A percentile compares a stretch with the other conserved stretches of the same genome.
Evolutionary conservation across 257 asterid species (phyloP).

Genomic region (Forsythia suspensa): DNA sequence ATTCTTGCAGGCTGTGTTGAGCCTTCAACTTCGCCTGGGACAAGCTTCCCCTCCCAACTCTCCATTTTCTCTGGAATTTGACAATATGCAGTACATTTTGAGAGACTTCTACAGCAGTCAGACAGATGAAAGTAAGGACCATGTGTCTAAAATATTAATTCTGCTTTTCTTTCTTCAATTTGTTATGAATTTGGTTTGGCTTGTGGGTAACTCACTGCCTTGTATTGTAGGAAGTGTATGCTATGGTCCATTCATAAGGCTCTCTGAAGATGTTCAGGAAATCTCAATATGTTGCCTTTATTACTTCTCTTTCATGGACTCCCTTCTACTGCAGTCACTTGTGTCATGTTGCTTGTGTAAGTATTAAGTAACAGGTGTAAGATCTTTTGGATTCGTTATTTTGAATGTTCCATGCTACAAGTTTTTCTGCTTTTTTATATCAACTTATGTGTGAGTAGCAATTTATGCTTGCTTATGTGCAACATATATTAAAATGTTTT

Average conservation of each 20-base stretch:
- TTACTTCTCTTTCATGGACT: conserved; percentile 65
- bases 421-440: neutral
- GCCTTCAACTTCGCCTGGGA: conserved; percentile 64
- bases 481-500: neutral
- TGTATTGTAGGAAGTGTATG: conserved; percentile 32
- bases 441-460: neutral
- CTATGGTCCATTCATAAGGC: conserved; percentile 83
- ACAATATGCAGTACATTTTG: conserved; percentile 50
- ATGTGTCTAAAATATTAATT: conserved; percentile 4
- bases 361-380: conserved; percentile 25
- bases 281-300: conserved; percentile 78
- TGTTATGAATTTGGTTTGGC: conserved; percentile 12
- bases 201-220: conserved; percentile 1
- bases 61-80: conserved; percentile 55
- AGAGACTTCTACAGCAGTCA: conserved; percentile 52
- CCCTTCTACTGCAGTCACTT: conserved; percentile 68
- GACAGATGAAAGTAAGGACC: conserved; percentile 46
- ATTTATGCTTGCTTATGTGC: neutral
- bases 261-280: conserved; percentile 73
- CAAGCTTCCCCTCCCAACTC: conserved; percentile 51
- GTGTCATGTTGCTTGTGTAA: conserved; percentile 85
- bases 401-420: neutral
- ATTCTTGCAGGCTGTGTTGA: conserved; percentile 71
- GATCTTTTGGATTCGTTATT: conserved; percentile 1
- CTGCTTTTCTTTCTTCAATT: conserved; percentile 17